phyloP scores from a whole-genome alignment of 768 basidiomycete species.

The Lyophyllum semitale region DNA sequence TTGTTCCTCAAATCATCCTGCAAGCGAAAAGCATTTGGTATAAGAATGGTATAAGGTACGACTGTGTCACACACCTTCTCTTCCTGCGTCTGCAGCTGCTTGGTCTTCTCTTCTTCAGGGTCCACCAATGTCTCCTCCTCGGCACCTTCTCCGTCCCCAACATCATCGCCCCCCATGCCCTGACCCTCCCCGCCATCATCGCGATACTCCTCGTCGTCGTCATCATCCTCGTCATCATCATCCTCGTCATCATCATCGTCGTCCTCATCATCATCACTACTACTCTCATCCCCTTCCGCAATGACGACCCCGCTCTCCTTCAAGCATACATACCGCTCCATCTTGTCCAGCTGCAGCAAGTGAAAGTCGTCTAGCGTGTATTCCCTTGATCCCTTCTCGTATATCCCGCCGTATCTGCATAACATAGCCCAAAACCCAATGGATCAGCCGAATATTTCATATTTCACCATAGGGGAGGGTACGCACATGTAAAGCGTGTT shows the following conservation, averaged over 20 bases:
- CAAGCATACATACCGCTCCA: constrained; percentile 77
- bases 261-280: constrained; percentile 62
- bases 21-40: background rate
- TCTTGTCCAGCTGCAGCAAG: constrained; percentile 77
- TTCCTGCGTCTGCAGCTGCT: constrained; percentile 20
- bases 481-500: constrained; percentile 87
- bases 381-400: constrained; percentile 79
- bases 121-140: constrained; percentile 13
- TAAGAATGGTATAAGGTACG: background rate
- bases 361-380: constrained; percentile 92
- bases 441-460: background rate
- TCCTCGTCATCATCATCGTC: constrained; percentile 60
- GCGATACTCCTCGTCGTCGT: constrained; percentile 45
- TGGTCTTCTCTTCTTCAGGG: background rate
- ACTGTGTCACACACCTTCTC: constrained; percentile 15
- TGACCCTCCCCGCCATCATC: constrained; percentile 40
- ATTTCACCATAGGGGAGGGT: background rate
- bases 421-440: background rate
- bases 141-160: constrained; percentile 25
- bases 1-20: constrained; percentile 35
- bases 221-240: constrained; percentile 50
- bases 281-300: constrained; percentile 60
- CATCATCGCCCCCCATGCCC: constrained; percentile 26
- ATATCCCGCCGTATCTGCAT: constrained; percentile 83
- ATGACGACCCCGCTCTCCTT: constrained; percentile 66